Evolutionary conservation across 78 protist genomes (phyloP), one percentile per base, ranked within the genome.

Genomic region (Planoprotostelium fungivorum): DNA sequence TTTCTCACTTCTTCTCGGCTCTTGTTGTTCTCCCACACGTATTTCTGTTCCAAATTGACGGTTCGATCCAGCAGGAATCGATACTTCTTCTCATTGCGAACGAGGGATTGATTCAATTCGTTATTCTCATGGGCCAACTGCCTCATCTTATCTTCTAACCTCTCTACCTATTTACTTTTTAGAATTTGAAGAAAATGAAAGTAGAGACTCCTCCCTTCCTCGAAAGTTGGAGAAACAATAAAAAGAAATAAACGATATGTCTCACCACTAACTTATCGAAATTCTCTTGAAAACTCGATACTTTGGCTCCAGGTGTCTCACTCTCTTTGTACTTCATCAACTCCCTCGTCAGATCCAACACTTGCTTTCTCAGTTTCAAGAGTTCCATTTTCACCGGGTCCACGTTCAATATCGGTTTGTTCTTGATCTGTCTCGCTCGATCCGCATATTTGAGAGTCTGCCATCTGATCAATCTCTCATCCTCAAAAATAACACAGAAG

Each of bases 401-500:
- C 31, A 85, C 92, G 87, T 94, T 96, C 37, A 92, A 90, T 36
- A 95, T 88, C 38, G 97, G 97, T 88, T 96, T 93, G 88, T 96
- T 96, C 89, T 90, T 91, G 91, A 96, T 96, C n/a, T 96, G 95
- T 89, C 92, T 94, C 28, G 98, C 98, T 87, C 94, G 63, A 63
- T 95, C 89, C 37, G 98, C 98, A 89, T 96, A 96, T 89, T 95
- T 94, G 38, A 96, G 93, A 34, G 97, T 96, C 91, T 91, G 16
- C 16, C 5, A 51, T 16, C 73, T 25, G 73, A 25, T 16, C 5
- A 16, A 51, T 25, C 73, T 51, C 16, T 51, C 73, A 51, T n/a
- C n/a, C n/a, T n/a, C n/a, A n/a, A n/a, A n/a, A n/a, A n/a, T n/a
- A n/a, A n/a, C n/a, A n/a, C n/a, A n/a, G n/a, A n/a, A n/a, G n/a